phyloP scores from a whole-genome alignment of 257 asterid genomes.

The Henckelia pumila region DNA sequence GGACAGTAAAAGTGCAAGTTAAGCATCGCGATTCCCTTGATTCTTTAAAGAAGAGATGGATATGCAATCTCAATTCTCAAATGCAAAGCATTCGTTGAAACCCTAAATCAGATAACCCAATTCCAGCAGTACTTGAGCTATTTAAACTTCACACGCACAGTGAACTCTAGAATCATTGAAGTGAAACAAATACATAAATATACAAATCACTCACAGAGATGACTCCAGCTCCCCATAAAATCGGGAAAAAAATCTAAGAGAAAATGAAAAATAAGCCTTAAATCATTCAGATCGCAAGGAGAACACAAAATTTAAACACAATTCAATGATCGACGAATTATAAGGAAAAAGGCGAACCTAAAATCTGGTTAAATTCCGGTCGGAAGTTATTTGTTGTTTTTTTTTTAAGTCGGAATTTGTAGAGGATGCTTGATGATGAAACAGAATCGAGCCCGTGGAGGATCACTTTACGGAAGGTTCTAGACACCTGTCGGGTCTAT shows the following conservation, averaged over 20 bases:
- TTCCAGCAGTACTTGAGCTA: neutral
- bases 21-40: neutral
- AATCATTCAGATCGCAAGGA: neutral
- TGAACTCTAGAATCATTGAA: neutral
- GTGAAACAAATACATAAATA: too few relatives aligned
- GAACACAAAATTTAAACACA: neutral
- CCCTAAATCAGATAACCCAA: neutral
- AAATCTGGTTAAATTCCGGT: too few relatives aligned
- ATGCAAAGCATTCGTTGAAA: neutral
- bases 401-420: too few relatives aligned
- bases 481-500: neutral
- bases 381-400: too few relatives aligned
- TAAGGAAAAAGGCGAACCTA: neutral
- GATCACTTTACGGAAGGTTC: neutral
- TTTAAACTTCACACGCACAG: too few relatives aligned
- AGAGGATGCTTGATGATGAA: too few relatives aligned
- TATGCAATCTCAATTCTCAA: neutral
- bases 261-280: neutral
- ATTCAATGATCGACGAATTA: neutral
- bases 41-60: too few relatives aligned
- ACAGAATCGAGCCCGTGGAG: too few relatives aligned
- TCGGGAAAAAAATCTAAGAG: neutral
- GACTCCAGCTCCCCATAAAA: neutral
- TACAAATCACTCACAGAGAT: neutral
- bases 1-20: neutral